phyloP scores from a whole-genome alignment of 2,329 filamentous ascomycete species.

The Neofusicoccum kwambonambiense region DNA sequence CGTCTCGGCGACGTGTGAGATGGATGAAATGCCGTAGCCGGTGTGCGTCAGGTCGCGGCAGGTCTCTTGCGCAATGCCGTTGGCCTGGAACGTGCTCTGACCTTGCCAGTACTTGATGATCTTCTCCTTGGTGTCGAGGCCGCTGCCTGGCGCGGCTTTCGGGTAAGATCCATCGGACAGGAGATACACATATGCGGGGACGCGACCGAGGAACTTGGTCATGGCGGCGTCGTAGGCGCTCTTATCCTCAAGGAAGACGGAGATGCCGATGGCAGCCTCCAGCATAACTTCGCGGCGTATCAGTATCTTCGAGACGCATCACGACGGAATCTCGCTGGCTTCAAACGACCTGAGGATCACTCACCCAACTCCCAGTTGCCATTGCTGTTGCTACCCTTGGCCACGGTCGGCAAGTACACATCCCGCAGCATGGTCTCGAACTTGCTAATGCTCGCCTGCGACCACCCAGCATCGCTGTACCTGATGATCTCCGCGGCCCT shows the following conservation, averaged over 20 bases:
- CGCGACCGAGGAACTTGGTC: not conserved
- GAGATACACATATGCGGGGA: not conserved
- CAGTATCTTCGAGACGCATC: not conserved
- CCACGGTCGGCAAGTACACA: not conserved
- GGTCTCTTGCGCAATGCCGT: not conserved
- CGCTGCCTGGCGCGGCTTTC: not conserved
- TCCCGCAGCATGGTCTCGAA: not conserved
- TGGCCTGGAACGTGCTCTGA: not conserved
- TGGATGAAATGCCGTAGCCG: not conserved
- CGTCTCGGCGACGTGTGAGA: not conserved
- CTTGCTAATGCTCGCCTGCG: not conserved
- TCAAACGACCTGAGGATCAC: not conserved
- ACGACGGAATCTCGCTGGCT: not conserved
- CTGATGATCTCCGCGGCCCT: not conserved
- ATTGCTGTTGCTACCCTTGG: not conserved
- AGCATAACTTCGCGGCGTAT: not conserved
- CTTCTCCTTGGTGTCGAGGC: not conserved
- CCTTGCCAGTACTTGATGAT: not conserved
- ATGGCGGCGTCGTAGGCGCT: not conserved
- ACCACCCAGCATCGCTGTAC: not conserved
- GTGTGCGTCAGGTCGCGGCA: not conserved
- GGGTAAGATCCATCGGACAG: not conserved
- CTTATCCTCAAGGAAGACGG: not conserved
- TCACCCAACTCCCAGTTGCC: not conserved
- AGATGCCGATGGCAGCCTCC: not conserved